These are phyloP conservation scores for Penicillium goetzii DNA, from an alignment of 495 filamentous ascomycete genomes.

Conservation along the genomic window DNA sequence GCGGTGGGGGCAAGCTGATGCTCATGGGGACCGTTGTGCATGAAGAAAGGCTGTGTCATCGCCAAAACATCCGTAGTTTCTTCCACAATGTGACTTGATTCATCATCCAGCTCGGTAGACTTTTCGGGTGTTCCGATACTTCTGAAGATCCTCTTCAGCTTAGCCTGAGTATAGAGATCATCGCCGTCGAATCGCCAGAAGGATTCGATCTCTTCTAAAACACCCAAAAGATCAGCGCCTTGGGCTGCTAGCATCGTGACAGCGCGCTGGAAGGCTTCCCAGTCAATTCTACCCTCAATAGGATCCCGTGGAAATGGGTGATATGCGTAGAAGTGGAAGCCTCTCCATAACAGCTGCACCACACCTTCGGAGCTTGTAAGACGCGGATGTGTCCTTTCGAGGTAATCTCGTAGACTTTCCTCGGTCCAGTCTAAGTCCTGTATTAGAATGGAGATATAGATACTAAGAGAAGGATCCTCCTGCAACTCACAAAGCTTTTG, in stretches of 20 bases:
- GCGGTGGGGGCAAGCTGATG: background rate
- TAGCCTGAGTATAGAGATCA: background rate
- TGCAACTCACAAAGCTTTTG: background rate
- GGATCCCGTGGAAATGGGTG: background rate
- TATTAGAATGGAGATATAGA: background rate
- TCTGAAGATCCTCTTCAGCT: background rate
- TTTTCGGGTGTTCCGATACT: background rate
- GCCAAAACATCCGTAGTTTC: background rate
- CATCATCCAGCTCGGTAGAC: background rate
- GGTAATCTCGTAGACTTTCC: background rate
- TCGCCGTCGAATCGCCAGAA: background rate
- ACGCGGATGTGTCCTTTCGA: background rate
- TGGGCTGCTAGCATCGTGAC: background rate
- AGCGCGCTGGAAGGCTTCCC: background rate
- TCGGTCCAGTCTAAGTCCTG: background rate
- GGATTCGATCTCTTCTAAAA: background rate
- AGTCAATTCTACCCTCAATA: background rate
- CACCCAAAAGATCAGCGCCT: background rate
- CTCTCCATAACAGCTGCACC: background rate
- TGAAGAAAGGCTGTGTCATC: background rate
- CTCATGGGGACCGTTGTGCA: background rate
- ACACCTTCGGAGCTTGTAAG: background rate
- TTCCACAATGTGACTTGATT: background rate
- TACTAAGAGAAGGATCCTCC: background rate
- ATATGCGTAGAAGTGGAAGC: background rate